Percentiles rank a stretch among this genome's conserved stretches.
phyloP scores from a whole-genome alignment of 208 protist genomes.

The Phytomonas serpens region DNA sequence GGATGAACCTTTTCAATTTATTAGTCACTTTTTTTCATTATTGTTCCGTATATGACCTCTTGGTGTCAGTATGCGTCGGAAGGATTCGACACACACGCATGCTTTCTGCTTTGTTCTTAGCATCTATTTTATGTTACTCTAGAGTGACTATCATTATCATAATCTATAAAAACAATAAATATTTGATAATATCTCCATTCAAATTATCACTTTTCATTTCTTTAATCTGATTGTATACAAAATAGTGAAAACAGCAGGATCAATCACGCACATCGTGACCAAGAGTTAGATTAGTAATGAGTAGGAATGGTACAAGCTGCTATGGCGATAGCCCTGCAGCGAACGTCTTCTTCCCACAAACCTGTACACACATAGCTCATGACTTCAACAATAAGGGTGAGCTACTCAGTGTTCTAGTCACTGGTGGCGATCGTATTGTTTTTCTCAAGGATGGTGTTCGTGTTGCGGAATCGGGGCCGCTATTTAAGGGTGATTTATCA shows the following conservation, averaged over 20 bases:
- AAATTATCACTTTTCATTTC: background rate
- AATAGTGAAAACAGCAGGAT: background rate
- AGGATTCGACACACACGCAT: background rate
- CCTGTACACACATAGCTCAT: conserved; percentile 46
- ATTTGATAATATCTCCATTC: background rate
- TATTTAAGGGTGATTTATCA: conserved; percentile 8
- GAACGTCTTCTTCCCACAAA: conserved; percentile 54
- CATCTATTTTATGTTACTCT: background rate
- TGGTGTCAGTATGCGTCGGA: background rate
- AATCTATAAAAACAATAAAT: background rate
- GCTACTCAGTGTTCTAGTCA: conserved; percentile 59
- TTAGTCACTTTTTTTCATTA: background rate
- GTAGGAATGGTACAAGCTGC: background rate
- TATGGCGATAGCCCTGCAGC: conserved; percentile 6
- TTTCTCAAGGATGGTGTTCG: conserved; percentile 42
- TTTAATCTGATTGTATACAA: background rate
- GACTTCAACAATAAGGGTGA: conserved; percentile 37
- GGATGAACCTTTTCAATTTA: background rate
- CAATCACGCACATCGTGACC: background rate
- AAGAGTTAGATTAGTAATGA: background rate
- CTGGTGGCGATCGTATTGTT: conserved; percentile 38
- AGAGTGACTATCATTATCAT: background rate
- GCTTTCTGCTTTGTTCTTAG: background rate
- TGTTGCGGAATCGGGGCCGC: conserved; percentile 29
- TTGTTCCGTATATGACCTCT: background rate